phyloP scores from a whole-genome alignment of 1,284 basidiomycete genomes.

The Heliocybe sulcata region DNA sequence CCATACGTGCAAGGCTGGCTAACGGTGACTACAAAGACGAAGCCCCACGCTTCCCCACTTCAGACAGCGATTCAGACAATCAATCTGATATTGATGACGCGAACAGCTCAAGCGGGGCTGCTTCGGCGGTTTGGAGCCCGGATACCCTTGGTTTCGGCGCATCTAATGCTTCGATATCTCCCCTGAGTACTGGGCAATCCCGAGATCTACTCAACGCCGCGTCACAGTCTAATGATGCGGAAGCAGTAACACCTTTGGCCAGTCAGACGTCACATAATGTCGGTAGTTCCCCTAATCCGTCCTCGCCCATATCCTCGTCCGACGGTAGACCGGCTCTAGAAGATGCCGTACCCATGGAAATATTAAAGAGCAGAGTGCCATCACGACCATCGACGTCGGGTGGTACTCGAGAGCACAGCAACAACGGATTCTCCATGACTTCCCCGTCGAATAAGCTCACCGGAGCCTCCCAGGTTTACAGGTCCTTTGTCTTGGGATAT shows the following conservation, averaged over 20 bases:
- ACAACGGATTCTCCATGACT: slow-evolving; percentile 10
- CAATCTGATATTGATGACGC: slow-evolving; percentile 20
- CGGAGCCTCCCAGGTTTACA: slow-evolving; percentile 34
- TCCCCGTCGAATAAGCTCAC: slow-evolving; percentile 21
- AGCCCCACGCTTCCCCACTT: slow-evolving; percentile 38
- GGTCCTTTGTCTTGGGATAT: slow-evolving; percentile 59
- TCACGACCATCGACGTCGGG: slow-evolving; percentile 28
- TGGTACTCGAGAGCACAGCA: slow-evolving; percentile 14
- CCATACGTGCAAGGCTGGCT: slow-evolving; percentile 56
- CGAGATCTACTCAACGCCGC: background rate
- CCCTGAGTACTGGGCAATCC: background rate
- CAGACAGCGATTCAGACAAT: slow-evolving; percentile 30
- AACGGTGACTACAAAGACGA: slow-evolving; percentile 55
- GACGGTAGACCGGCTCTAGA: slow-evolving; percentile 47
- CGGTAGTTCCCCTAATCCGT: background rate
- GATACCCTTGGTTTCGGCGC: background rate
- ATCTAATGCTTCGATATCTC: background rate
- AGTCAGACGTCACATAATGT: background rate
- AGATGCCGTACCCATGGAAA: slow-evolving; percentile 60
- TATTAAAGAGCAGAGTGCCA: slow-evolving; percentile 50
- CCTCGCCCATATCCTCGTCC: slow-evolving; percentile 8
- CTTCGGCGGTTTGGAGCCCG: background rate
- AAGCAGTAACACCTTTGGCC: slow-evolving; percentile 3
- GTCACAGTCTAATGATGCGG: background rate
- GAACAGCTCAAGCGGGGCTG: slow-evolving; percentile 3